Evolutionary conservation across 2,329 filamentous ascomycete species (phyloP).

Genomic region (Neofusicoccum ribis): DNA sequence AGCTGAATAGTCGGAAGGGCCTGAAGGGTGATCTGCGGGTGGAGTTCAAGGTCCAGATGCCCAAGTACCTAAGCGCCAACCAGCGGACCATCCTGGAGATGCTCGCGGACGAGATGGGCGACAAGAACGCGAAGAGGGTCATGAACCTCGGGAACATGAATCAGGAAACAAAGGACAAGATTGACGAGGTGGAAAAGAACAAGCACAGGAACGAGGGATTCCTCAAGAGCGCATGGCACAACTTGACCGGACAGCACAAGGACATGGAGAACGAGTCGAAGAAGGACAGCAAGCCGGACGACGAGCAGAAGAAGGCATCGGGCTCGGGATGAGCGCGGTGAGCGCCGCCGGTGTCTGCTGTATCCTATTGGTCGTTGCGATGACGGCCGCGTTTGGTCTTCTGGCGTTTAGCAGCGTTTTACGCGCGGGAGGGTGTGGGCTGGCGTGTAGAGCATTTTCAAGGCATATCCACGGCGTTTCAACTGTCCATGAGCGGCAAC

Average conservation of each 20-base stretch:
- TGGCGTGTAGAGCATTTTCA: slow-evolving; percentile 16
- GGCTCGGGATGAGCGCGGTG: slow-evolving; percentile 29
- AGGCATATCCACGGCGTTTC: slow-evolving; percentile 20
- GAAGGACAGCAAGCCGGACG: slow-evolving; percentile 33
- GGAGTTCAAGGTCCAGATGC: slow-evolving; percentile 93
- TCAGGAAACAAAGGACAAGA: slow-evolving; percentile 22
- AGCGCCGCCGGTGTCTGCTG: not conserved
- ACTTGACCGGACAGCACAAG: slow-evolving; percentile 71
- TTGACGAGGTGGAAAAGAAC: slow-evolving; percentile 25
- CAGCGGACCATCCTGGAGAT: slow-evolving; percentile 93
- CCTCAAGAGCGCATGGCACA: slow-evolving; percentile 91
- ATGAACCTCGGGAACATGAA: slow-evolving; percentile 74
- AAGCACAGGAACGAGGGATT: slow-evolving; percentile 81
- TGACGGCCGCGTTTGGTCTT: slow-evolving; percentile 9
- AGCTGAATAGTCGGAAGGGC: slow-evolving; percentile 65
- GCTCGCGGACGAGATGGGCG: slow-evolving; percentile 92
- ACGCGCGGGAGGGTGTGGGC: slow-evolving; percentile 7
- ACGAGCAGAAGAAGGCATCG: slow-evolving; percentile 34
- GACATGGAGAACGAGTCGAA: slow-evolving; percentile 30
- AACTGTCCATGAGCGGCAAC: not conserved
- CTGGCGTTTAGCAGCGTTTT: slow-evolving; percentile 20
- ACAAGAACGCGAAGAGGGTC: slow-evolving; percentile 85
- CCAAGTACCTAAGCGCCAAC: slow-evolving; percentile 88
- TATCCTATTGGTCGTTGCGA: slow-evolving; percentile 6
- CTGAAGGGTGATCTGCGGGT: slow-evolving; percentile 81